Evolutionary conservation across 2,329 filamentous ascomycete genomes (phyloP).

Genomic region (Coniochaeta prunicola): DNA sequence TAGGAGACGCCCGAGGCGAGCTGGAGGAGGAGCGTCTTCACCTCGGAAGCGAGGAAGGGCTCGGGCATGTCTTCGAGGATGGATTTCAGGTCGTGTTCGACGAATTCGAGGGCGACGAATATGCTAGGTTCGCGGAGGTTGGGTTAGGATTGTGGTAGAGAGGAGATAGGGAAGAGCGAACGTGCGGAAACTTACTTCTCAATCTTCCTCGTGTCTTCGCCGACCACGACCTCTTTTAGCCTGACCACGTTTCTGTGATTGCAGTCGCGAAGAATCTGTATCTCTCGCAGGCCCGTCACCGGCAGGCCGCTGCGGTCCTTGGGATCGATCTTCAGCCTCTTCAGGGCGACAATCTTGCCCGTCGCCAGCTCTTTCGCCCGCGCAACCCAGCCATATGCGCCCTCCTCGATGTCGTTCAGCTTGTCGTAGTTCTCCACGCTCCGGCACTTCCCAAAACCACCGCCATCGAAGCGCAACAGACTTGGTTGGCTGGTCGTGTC

Average conservation of each 20-base stretch:
- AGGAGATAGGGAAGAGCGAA: background rate
- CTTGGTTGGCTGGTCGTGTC: conserved; percentile 24
- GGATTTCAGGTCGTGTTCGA: conserved; percentile 93
- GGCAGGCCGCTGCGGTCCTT: conserved; percentile 71
- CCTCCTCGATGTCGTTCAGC: conserved; percentile 95
- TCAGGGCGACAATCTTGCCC: conserved; percentile 79
- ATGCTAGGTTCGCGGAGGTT: conserved; percentile 53
- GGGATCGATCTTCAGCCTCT: conserved; percentile 84
- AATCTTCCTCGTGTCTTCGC: conserved; percentile 47
- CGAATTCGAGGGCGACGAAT: conserved; percentile 92
- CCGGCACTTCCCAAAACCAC: conserved; percentile 61
- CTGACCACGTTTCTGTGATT: conserved; percentile 76
- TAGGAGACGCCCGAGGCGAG: conserved; percentile 74
- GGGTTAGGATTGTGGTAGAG: background rate
- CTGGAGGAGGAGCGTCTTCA: conserved; percentile 83
- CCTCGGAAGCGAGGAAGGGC: conserved; percentile 85
- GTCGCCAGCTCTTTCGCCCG: conserved; percentile 68
- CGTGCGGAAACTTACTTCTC: conserved; percentile 38
- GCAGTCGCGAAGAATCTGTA: conserved; percentile 79
- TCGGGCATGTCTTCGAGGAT: conserved; percentile 91
- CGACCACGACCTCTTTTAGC: conserved; percentile 77
- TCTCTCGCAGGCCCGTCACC: conserved; percentile 88
- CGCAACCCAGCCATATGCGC: conserved; percentile 91
- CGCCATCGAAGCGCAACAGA: conserved; percentile 64
- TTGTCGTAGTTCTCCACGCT: conserved; percentile 85